phyloP scores from a whole-genome alignment of 371 early-diverging fungal genomes.

The Amoeboradix gromovi region DNA sequence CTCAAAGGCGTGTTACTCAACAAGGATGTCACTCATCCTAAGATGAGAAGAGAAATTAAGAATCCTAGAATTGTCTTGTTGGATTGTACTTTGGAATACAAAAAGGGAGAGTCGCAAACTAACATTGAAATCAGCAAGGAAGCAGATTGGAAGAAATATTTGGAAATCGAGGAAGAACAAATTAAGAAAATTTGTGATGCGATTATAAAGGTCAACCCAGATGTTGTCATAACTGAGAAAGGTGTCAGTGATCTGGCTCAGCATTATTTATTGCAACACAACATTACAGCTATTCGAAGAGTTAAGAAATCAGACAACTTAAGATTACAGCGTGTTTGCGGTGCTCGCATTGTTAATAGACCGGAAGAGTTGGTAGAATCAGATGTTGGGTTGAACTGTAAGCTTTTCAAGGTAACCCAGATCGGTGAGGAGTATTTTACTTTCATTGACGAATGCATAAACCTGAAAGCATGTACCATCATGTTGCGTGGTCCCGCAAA shows the following conservation, averaged over 20 bases:
- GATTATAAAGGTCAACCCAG: slow-evolving; percentile 85
- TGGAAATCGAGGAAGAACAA: slow-evolving; percentile 98
- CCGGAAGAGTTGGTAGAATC: slow-evolving; percentile 82
- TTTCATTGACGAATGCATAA: slow-evolving; percentile 69
- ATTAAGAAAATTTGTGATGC: slow-evolving; percentile 81
- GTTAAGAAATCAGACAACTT: slow-evolving; percentile 95
- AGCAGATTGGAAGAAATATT: slow-evolving; percentile 76
- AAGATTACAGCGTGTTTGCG: slow-evolving; percentile 91
- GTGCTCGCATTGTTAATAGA: slow-evolving; percentile 88
- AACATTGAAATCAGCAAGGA: slow-evolving; percentile 92
- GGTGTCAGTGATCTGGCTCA: slow-evolving; percentile 94
- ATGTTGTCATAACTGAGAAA: slow-evolving; percentile 97
- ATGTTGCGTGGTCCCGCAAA: slow-evolving; percentile 91
- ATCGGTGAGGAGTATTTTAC: slow-evolving; percentile 97
- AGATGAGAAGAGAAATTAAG: slow-evolving; percentile 93
- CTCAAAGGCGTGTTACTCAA: slow-evolving; percentile 95
- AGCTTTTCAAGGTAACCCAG: slow-evolving; percentile 82
- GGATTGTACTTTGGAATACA: slow-evolving; percentile 98
- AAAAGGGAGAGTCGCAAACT: slow-evolving; percentile 99
- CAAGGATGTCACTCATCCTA: slow-evolving; percentile 98
- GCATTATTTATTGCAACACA: slow-evolving; percentile 84
- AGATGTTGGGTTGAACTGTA: slow-evolving; percentile 83
- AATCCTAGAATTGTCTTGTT: slow-evolving; percentile 91
- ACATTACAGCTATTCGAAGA: slow-evolving; percentile 94
- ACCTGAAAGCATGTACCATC: slow-evolving; percentile 96